Evolutionary conservation across 345 rosid species (phyloP), one percentile per base, ranked within the genome.

Genomic region (Lagerstroemia speciosa): DNA sequence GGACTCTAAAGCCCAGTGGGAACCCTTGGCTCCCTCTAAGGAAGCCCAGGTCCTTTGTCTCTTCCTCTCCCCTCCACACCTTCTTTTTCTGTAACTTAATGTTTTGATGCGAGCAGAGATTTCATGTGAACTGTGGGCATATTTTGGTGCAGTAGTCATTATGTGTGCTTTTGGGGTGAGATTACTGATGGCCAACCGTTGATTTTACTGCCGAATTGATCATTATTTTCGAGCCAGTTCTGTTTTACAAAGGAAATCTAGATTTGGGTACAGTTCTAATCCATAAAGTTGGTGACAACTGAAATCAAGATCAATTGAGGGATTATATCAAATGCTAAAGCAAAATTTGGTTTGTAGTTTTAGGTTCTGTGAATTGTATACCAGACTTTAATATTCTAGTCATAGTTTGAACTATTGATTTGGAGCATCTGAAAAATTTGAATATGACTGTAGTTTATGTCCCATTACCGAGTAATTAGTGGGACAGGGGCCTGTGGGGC

Each of bases 11-110:
- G 76, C 84, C 30, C 92, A 89, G 67, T 94, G 99, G 99, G 99
- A 91, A 79, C 99, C 98, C 72, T 74, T 94, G 68, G 99, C 99
- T 71, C 99, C 99, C 17, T 88, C 95, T 74, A 91, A 94, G 80
- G 98, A 91, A 84, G 96, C 98, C 66, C 99, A 91, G 97, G 99
- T 81, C 53, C 52, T 65, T 34, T 63, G 41, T 40, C 64, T 71
- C 57, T 69, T 65, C 37, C 26, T 62, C 62, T 67, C 9, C n/a
- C n/a, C n/a, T n/a, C n/a, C n/a, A n/a, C n/a, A n/a, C n/a, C n/a
- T n/a, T n/a, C n/a, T 41, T 16, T 41, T 16, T 41, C 2, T 9
- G 11, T 41, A 32, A 70, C n/a, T 34, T 34, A 5, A 33, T 24
- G 30, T 8, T 24, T 57, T 57, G 3, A 24, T 9, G 17, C 3